Conservation (phyloP, 2,329 filamentous ascomycete species). For the Talaromyces albobiverticillius region DNA sequence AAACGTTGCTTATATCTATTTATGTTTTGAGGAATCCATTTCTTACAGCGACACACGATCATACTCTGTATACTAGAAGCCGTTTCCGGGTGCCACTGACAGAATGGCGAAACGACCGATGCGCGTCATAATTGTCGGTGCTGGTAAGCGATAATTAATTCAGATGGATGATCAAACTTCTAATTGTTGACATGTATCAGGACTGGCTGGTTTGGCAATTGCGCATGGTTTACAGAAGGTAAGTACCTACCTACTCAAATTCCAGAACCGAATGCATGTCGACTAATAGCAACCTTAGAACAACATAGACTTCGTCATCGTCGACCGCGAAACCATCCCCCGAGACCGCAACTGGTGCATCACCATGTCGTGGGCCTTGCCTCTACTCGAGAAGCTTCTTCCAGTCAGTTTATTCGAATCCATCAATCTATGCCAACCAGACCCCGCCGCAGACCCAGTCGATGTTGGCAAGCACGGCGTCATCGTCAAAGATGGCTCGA, state of each 20-base stretch:
- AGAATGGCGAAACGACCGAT: background rate
- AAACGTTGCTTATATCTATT: too few relatives aligned
- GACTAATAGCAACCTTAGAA: background rate
- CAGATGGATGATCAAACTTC: background rate
- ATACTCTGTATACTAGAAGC: too few relatives aligned
- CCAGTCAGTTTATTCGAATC: slow-evolving; percentile 1
- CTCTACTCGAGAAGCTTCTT: slow-evolving; percentile 11
- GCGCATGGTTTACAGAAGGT: slow-evolving; percentile 12
- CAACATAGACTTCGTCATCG: slow-evolving; percentile 9
- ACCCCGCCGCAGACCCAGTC: background rate
- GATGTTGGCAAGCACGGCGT: slow-evolving; percentile 3
- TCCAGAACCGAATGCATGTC: background rate
- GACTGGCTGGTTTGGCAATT: slow-evolving; percentile 5
- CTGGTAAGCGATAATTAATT: background rate
- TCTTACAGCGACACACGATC: too few relatives aligned
- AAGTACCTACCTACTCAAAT: background rate
- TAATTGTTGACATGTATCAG: background rate
- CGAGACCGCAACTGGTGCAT: slow-evolving; percentile 13
- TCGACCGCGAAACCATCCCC: slow-evolving; percentile 9
- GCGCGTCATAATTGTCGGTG: slow-evolving; percentile 11
- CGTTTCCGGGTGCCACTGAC: too few relatives aligned
- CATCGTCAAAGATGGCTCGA: background rate
- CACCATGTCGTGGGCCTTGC: slow-evolving; percentile 4
- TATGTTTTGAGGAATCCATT: too few relatives aligned
- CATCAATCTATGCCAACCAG: slow-evolving; percentile 8